Evolutionary conservation across 805 yeast genomes (phyloP).

Genomic region (Tetrapisispora nanseiensis): DNA sequence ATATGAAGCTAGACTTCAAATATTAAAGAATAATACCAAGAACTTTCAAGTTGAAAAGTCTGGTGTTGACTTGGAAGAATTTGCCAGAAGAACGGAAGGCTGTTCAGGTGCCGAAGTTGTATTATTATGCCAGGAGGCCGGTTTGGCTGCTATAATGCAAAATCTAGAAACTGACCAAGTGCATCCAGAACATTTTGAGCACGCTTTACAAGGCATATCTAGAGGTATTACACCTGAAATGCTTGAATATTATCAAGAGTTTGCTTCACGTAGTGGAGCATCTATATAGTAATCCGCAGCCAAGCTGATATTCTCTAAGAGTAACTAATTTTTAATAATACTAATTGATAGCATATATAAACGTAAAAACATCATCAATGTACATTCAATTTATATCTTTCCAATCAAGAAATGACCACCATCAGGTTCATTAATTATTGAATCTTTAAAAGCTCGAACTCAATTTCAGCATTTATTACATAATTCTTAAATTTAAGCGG

Average conservation of each 20-base stretch:
- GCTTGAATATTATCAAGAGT: slow-evolving; percentile 60
- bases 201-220: slow-evolving; percentile 58
- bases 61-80: slow-evolving; percentile 38
- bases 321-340: too few relatives aligned
- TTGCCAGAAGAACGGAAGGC: slow-evolving; percentile 69
- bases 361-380: too few relatives aligned
- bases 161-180: slow-evolving; percentile 46
- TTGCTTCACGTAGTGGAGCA: slow-evolving; percentile 34
- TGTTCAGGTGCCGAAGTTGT: slow-evolving; percentile 97
- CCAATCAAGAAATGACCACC: too few relatives aligned
- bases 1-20: slow-evolving; percentile 64
- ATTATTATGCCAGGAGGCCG: slow-evolving; percentile 88
- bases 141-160: slow-evolving; percentile 87
- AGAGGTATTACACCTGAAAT: slow-evolving; percentile 78
- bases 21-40: slow-evolving; percentile 56
- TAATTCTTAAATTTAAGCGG: too few relatives aligned
- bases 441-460: too few relatives aligned
- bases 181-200: slow-evolving; percentile 54
- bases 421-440: too few relatives aligned
- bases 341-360: too few relatives aligned
- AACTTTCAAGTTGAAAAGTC: slow-evolving; percentile 47
- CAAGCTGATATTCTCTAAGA: too few relatives aligned
- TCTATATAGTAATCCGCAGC: slow-evolving; percentile 11
- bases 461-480: too few relatives aligned
- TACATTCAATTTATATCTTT: too few relatives aligned